These are phyloP conservation scores for Pseudonitzschia pungens DNA, from an alignment of 108 stramenopile genomes.

Conservation along the genomic window DNA sequence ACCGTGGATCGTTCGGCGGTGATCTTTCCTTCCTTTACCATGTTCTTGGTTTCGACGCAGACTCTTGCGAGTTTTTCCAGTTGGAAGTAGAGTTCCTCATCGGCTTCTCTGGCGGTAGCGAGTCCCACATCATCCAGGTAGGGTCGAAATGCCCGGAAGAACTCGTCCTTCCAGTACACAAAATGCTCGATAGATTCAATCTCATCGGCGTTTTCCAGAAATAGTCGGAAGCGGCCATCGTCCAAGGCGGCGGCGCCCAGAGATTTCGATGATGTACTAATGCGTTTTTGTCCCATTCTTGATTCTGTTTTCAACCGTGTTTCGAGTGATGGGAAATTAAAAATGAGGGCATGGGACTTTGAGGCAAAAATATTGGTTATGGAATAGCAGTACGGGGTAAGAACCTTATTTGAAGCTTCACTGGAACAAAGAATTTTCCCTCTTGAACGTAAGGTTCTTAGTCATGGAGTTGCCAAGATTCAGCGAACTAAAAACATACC, in stretches of 20 bases:
- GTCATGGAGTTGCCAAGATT: no score
- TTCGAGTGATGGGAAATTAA: no score
- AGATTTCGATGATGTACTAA: not conserved
- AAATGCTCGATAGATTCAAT: constrained; percentile 28
- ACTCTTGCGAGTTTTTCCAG: constrained; percentile 25
- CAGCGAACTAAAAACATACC: no score
- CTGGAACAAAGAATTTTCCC: no score
- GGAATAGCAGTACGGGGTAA: no score
- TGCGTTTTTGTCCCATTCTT: no score
- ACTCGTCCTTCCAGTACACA: constrained; percentile 31
- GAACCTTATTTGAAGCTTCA: no score
- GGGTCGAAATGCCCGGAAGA: constrained; percentile 17
- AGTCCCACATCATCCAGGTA: constrained; percentile 22
- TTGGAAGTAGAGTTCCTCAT: constrained; percentile 19
- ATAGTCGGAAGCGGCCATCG: constrained; percentile 19
- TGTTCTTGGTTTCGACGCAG: constrained; percentile 13
- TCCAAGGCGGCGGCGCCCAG: not conserved
- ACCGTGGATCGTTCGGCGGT: constrained; percentile 7
- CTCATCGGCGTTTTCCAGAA: constrained; percentile 23
- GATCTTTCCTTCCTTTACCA: constrained; percentile 15
- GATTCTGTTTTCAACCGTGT: no score
- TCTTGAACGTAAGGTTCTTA: no score
- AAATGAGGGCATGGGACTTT: no score
- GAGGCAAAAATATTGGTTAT: no score
- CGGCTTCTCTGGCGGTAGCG: constrained; percentile 25